Base-by-base conservation (phyloP, 73 alveolate genomes). In the Paramecium sonneborni region DNA sequence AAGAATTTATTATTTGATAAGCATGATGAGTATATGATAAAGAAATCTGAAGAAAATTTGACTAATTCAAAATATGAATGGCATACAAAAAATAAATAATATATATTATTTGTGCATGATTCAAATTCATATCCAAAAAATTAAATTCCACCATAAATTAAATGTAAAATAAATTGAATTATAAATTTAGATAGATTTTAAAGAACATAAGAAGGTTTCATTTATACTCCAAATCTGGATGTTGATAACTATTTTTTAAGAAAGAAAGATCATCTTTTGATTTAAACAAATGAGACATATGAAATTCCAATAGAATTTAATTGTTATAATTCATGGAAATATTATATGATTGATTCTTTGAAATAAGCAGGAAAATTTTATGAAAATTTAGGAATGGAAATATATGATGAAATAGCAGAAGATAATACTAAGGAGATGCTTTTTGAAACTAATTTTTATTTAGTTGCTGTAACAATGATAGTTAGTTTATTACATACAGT, bases 61-160 rank as follows among this genome's bases (percentile, higher is more conserved):
- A 58, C 39, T 38, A 32, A 24, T 41, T 62, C 23, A 43, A 12
- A 69, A 30, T 44, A 44, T 44, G 85, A 4, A 23, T 69, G 85
- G 57, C 95, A 95, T 76, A 85, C 76, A 23, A 93, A 86, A 68
- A 94, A 95, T 14, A 96, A 93, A 43, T 30, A 93, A 11, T 95
- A 95, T 56, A 57, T 95, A 6, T 69, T 95, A 43, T 85, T 94
- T 26, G 92, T 92, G 15, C 94, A 85, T 38, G 99, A 96, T 67
- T 28, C 85, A 24, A 89, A 90, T 10, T 37, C 85, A 4, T 96
- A 95, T 76, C 91, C 85, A 12, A 85, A 43, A n/a, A 52, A 76
- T 14, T 26, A 76, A 30, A 62, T 94, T 18, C 97, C 97, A 26
- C 97, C 97, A 14, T 97, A 96, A 79, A 32, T 96, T 20, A 92